These are phyloP conservation scores for Sclerotinia glacialis DNA, from an alignment of 2,329 filamentous ascomycete genomes.

Conservation along the genomic window DNA sequence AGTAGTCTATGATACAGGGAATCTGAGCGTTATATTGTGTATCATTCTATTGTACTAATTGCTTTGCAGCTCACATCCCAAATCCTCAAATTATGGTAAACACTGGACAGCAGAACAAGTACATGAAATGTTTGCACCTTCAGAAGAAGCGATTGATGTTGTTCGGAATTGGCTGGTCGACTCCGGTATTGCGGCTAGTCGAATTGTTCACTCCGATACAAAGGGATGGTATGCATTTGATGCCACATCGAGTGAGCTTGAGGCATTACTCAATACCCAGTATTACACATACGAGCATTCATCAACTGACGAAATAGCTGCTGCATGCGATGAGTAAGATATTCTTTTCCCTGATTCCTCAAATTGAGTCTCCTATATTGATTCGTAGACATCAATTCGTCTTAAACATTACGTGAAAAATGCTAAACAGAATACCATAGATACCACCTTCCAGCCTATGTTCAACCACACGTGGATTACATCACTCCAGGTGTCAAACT, in stretches of 20 bases:
- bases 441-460: constrained; percentile 43
- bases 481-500: constrained; percentile 37
- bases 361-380: not conserved
- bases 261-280: constrained; percentile 40
- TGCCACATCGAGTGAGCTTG: constrained; percentile 38
- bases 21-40: not conserved
- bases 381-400: not conserved
- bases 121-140: constrained; percentile 39
- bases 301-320: constrained; percentile 32
- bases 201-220: constrained; percentile 40
- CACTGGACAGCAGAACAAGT: constrained; percentile 40
- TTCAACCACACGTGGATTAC: constrained; percentile 43
- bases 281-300: constrained; percentile 40
- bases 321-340: constrained; percentile 40
- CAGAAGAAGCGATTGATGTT: constrained; percentile 36
- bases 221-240: constrained; percentile 42
- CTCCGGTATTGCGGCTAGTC: constrained; percentile 37
- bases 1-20: constrained; percentile 5
- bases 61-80: constrained; percentile 32
- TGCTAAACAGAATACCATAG: constrained; percentile 21
- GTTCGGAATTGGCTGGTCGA: constrained; percentile 40
- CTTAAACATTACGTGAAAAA: no score
- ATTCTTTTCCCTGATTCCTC: not conserved
- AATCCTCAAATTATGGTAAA: constrained; percentile 40
- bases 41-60: not conserved